A percentile compares a stretch with the other conserved stretches of the same genome.
Conservation (phyloP, 2,329 filamentous ascomycete species). For the Monosporascus cannonballus region DNA sequence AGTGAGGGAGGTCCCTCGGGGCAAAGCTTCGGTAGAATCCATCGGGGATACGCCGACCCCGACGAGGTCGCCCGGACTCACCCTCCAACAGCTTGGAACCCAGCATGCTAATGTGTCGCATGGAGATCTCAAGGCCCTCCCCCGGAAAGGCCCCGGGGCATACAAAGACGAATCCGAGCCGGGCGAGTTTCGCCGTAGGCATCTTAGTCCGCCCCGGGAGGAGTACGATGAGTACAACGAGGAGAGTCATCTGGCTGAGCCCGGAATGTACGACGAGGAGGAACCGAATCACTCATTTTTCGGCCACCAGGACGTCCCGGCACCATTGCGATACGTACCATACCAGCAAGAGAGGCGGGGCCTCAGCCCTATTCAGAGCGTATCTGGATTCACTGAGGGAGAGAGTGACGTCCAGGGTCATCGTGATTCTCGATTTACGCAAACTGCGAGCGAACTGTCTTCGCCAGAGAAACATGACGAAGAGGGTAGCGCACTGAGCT, state of each 20-base stretch:
- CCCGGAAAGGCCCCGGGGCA: slow-evolving; percentile 37
- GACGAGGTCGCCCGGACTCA: slow-evolving; percentile 44
- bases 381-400: slow-evolving; percentile 76
- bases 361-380: slow-evolving; percentile 85
- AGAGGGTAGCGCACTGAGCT: slow-evolving; percentile 46
- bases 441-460: slow-evolving; percentile 45
- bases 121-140: slow-evolving; percentile 50
- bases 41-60: slow-evolving; percentile 51
- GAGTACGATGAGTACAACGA: slow-evolving; percentile 39
- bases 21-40: slow-evolving; percentile 53
- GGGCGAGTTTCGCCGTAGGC: slow-evolving; percentile 38
- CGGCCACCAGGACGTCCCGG: slow-evolving; percentile 56
- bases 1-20: slow-evolving; percentile 57
- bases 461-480: slow-evolving; percentile 61
- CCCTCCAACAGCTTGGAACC: slow-evolving; percentile 57
- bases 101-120: slow-evolving; percentile 61
- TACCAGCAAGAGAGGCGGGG: slow-evolving; percentile 64
- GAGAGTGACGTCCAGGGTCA: slow-evolving; percentile 52
- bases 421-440: slow-evolving; percentile 50
- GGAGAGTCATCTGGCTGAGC: slow-evolving; percentile 28
- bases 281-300: slow-evolving; percentile 43
- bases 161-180: slow-evolving; percentile 43
- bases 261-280: slow-evolving; percentile 34
- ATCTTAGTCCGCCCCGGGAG: slow-evolving; percentile 26
- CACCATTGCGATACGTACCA: slow-evolving; percentile 59